Evolutionary conservation across 441 rosid genomes (phyloP).

Genomic region (Gossypium trilobum): DNA sequence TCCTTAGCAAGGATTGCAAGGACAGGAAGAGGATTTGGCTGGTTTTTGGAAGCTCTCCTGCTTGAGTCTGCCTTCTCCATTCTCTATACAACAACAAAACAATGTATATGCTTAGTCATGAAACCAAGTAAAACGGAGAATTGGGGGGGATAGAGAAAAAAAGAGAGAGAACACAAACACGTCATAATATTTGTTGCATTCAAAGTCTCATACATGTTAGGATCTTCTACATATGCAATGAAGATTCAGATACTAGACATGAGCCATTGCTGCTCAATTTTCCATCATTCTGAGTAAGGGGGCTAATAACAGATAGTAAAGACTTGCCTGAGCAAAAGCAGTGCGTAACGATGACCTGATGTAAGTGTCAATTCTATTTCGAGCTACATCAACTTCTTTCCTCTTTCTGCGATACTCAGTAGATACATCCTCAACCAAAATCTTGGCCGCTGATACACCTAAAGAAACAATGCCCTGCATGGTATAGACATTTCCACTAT

Average conservation of each 20-base stretch:
- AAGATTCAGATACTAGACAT: not conserved
- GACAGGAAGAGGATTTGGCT: slow-evolving; percentile 73
- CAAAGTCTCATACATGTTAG: not conserved
- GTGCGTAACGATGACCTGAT: slow-evolving; percentile 93
- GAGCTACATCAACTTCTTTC: slow-evolving; percentile 79
- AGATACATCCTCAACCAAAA: slow-evolving; percentile 36
- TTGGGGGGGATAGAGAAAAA: not conserved
- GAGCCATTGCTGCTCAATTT: not conserved
- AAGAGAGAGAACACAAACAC: not conserved
- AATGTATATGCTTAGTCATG: not conserved
- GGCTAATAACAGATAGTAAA: slow-evolving; percentile 8
- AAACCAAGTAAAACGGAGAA: not conserved
- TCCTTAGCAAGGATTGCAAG: slow-evolving; percentile 91
- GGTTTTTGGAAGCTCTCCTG: slow-evolving; percentile 80
- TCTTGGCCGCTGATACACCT: slow-evolving; percentile 79
- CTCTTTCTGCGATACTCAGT: slow-evolving; percentile 75
- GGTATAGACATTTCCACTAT: slow-evolving; percentile 51
- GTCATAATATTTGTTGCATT: not conserved
- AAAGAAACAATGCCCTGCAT: slow-evolving; percentile 83
- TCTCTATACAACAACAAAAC: slow-evolving; percentile 36
- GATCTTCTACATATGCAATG: slow-evolving; percentile 10
- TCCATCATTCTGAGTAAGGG: not conserved
- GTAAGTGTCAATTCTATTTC: slow-evolving; percentile 78
- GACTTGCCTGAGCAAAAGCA: slow-evolving; percentile 95
- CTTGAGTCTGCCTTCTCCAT: slow-evolving; percentile 98